A percentile compares a stretch with the other conserved stretches of the same genome.
Evolutionary conservation across 768 basidiomycete genomes (phyloP).

Genomic region (Xerocomellus chrysenteron): DNA sequence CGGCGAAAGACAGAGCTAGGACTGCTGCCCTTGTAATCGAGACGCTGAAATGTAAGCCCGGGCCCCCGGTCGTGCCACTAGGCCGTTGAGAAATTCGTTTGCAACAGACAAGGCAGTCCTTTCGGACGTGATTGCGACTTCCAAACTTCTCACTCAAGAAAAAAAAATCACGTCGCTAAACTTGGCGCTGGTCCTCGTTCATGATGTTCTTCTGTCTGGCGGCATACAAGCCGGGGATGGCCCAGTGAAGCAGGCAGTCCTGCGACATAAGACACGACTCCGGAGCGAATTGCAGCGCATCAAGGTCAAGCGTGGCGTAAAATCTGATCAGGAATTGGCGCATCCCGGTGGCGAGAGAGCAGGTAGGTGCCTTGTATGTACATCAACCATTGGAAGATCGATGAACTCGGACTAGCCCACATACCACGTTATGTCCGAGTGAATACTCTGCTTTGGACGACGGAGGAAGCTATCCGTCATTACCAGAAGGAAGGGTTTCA

Average conservation of each 20-base stretch:
- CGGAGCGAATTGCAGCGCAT: slow-evolving; percentile 82
- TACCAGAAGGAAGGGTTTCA: slow-evolving; percentile 58
- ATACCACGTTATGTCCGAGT: slow-evolving; percentile 87
- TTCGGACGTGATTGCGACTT: slow-evolving; percentile 60
- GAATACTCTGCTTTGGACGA: slow-evolving; percentile 69
- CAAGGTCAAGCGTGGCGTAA: slow-evolving; percentile 74
- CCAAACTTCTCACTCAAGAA: slow-evolving; percentile 73
- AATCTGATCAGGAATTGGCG: slow-evolving; percentile 63
- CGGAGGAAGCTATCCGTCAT: slow-evolving; percentile 58
- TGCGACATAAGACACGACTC: slow-evolving; percentile 88
- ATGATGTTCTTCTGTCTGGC: slow-evolving; percentile 80
- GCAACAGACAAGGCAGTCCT: slow-evolving; percentile 75
- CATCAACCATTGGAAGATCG: not conserved
- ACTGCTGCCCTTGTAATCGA: slow-evolving; percentile 89
- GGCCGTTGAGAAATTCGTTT: slow-evolving; percentile 6
- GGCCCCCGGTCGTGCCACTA: not conserved
- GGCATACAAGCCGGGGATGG: slow-evolving; percentile 93
- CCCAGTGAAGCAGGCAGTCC: slow-evolving; percentile 81
- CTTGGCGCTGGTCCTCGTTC: slow-evolving; percentile 83
- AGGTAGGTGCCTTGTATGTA: slow-evolving; percentile 41
- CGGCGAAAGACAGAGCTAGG: slow-evolving; percentile 73
- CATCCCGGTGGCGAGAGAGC: slow-evolving; percentile 59
- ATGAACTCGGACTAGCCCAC: slow-evolving; percentile 40
- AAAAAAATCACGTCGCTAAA: slow-evolving; percentile 70
- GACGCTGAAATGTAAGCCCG: slow-evolving; percentile 84